Evolutionary conservation across 306 rosid species (phyloP).

Genomic region (Morella rubra): DNA sequence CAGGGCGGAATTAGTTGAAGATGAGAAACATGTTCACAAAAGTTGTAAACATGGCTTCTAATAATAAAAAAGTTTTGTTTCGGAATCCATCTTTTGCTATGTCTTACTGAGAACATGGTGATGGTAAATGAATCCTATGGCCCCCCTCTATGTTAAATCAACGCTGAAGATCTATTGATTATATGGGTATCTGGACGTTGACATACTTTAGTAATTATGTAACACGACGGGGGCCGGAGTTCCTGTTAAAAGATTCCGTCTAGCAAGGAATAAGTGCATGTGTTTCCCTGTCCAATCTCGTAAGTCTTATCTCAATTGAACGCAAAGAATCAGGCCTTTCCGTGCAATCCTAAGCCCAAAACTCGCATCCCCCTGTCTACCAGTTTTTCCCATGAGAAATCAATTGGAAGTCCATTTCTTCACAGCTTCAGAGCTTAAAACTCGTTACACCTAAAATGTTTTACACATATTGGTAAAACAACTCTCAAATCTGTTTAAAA

Average conservation of each 20-base stretch:
- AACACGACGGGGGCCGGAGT: background rate
- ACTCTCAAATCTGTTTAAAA: too few species aligned
- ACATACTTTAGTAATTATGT: background rate
- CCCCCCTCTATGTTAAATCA: background rate
- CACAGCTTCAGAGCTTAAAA: too few species aligned
- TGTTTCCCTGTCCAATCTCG: too few species aligned
- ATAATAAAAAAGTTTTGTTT: background rate
- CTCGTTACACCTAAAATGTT: too few species aligned
- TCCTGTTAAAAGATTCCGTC: background rate
- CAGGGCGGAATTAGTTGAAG: background rate
- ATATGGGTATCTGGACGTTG: background rate
- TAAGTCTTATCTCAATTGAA: too few species aligned
- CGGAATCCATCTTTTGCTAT: background rate
- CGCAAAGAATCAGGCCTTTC: too few species aligned
- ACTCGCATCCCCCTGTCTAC: too few species aligned
- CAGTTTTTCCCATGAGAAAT: too few species aligned
- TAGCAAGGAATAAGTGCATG: too few species aligned
- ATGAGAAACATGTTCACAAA: background rate
- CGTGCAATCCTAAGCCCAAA: too few species aligned
- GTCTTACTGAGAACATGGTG: background rate
- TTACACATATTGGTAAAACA: too few species aligned
- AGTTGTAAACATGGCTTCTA: constrained; percentile 1
- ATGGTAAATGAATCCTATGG: background rate
- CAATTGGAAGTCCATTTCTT: too few species aligned
- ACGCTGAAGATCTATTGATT: background rate